A percentile compares a stretch with the other conserved stretches of the same genome.
These are phyloP conservation scores for Zygoascus flipseniorum DNA, from an alignment of 805 yeast genomes.

Conservation along the genomic window DNA sequence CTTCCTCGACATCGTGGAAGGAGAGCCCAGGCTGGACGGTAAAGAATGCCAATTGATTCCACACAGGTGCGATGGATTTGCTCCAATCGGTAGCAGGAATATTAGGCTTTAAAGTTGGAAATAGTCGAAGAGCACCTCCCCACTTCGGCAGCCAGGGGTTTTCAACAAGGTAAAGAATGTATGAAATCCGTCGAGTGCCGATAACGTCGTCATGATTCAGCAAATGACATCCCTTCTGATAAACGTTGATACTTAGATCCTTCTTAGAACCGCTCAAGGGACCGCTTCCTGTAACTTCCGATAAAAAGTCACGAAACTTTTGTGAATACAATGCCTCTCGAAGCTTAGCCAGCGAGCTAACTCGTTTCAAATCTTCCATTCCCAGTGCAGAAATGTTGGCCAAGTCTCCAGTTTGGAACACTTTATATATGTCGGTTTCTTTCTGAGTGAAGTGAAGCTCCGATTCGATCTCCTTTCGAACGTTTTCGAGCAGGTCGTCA, in stretches of 20 bases:
- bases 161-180: constrained; percentile 61
- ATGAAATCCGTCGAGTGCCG: constrained; percentile 88
- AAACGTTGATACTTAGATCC: constrained; percentile 87
- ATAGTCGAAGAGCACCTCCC: constrained; percentile 87
- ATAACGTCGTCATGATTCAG: constrained; percentile 96
- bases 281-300: constrained; percentile 78
- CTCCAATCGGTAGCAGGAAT: constrained; percentile 77
- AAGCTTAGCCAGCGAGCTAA: constrained; percentile 69
- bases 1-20: constrained; percentile 98
- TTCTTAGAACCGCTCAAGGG: constrained; percentile 83
- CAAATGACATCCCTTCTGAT: constrained; percentile 87
- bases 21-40: constrained; percentile 93
- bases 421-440: constrained; percentile 95
- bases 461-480: constrained; percentile 72
- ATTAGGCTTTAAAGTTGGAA: constrained; percentile 79
- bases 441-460: constrained; percentile 88
- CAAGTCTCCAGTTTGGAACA: constrained; percentile 72
- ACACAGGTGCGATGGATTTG: constrained; percentile 74
- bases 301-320: constrained; percentile 69
- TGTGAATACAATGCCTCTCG: constrained; percentile 84
- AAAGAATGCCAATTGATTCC: constrained; percentile 93
- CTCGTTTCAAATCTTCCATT: constrained; percentile 58
- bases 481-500: constrained; percentile 67
- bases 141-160: constrained; percentile 72
- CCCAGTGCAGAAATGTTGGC: constrained; percentile 86